Base-by-base conservation (phyloP, 1,139 yeast species). In the Scheffersomyces illinoinensis region DNA sequence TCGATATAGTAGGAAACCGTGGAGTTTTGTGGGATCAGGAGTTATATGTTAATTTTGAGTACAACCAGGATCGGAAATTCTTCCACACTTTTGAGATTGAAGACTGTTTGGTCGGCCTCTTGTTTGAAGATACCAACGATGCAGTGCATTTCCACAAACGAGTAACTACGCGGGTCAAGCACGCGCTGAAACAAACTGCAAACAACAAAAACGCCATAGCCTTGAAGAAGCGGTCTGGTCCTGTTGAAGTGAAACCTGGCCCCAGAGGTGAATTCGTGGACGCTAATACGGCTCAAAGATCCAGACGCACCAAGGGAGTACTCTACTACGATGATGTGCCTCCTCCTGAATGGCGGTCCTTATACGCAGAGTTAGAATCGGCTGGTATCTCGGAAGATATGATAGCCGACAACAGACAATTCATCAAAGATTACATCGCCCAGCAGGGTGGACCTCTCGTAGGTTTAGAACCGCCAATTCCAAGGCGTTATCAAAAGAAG, bases 11-110 rank as follows among this genome's bases (percentile, higher is more conserved):
- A 51, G 97, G 97, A 12, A 85, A 86, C 62, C 79, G 91, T 51
- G 98, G 98, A 20, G 97, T 95, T 0, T 65, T 95, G 0, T 95
- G 99, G 99, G 99, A 95, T 73, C 99, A 95, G 73, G 99, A 95
- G 72, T 75, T 95, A 54, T 95, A 91, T 70, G 88, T 92, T 10
- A 90, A 91, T 67, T 93, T 95, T 71, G 89, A 88, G 64, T 95
- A 95, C 74, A 85, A 90, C 71, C 98, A 95, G 74, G 99, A 95
- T 72, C 84, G 99, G 26, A 88, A 96, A 56, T 95, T 91, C 75
- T 95, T 95, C 81, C 99, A 95, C 71, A 84, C 97, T 10, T 95
- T 95, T 76, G 99, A 95, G 76, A 80, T 92, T 59, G 98, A 95
- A 67, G 96, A 91, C 26, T 93, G 97, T 71, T 82, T 83, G 59